Conservation (phyloP, 768 basidiomycete species). For the Boletus sensibilis region DNA sequence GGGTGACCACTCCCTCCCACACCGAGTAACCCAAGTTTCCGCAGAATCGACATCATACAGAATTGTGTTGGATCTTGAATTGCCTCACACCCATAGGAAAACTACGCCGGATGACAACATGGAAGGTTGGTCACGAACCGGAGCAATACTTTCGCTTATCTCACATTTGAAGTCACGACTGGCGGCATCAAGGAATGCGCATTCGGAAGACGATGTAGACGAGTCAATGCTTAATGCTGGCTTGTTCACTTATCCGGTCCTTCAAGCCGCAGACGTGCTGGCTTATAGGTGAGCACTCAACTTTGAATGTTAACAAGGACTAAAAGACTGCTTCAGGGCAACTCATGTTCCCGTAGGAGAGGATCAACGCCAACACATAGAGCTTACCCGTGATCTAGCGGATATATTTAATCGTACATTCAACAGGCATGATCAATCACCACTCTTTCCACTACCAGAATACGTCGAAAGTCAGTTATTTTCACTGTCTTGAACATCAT, state of each 20-base stretch:
- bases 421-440: conserved; percentile 35
- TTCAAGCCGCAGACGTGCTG: conserved; percentile 92
- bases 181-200: conserved; percentile 70
- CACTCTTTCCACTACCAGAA: conserved; percentile 70
- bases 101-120: conserved; percentile 89
- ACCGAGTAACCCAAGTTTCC: background rate
- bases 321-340: conserved; percentile 45
- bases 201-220: conserved; percentile 72
- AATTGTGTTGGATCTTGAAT: conserved; percentile 87
- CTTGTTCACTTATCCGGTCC: conserved; percentile 86
- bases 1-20: background rate
- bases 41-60: conserved; percentile 81
- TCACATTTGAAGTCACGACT: conserved; percentile 59
- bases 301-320: background rate
- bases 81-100: conserved; percentile 83
- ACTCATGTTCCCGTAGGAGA: conserved; percentile 96
- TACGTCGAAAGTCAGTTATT: conserved; percentile 66
- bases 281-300: conserved; percentile 62
- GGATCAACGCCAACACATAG: conserved; percentile 93
- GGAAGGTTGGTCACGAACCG: conserved; percentile 64
- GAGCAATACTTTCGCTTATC: background rate
- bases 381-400: conserved; percentile 82
- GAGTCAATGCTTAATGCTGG: conserved; percentile 83
- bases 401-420: conserved; percentile 78
- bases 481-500: background rate